Base-by-base conservation (phyloP, 2,329 filamentous ascomycete species). In the Lecanicillium sp. region DNA sequence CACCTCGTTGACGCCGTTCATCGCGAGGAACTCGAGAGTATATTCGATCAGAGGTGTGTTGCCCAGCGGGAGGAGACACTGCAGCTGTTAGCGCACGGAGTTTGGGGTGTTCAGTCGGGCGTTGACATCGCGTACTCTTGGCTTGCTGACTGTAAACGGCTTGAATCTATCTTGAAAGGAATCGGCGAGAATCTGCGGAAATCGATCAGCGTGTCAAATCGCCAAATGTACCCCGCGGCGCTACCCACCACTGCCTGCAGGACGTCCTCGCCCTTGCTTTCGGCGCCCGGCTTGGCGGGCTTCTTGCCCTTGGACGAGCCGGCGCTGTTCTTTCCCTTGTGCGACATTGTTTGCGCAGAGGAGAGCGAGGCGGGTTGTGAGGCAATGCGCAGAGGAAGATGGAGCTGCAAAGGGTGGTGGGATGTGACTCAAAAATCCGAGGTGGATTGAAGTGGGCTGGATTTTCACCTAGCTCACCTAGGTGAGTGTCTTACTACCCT, bases 21-120 rank as follows among this genome's bases (percentile, higher is more conserved):
- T 91, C 55, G 90, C 90, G 1, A 98, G 82, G 60, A 95, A 97
- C 62, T 97, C 90, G 60, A 97, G 83, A 4, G 91, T 97, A 66
- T 98, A 97, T 67, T 98, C 93, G 69, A 98, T 95, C 54, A 98
- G 75, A 29, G 93, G 91, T 2, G 85, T 90, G 66, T 97, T 97
- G 51, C 89, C 93, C 51, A 98, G 77, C 10, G 91, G 90, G 6
- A 98, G 76, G 26, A 98, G 84, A 72, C 93, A 97, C 87, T 94
- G 60, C 24, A 40, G 44, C 19, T 15, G 48, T 63, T 47, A 63
- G 59, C 36, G 36, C 14, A 44, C n/a, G n/a, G n/a, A n/a, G n/a
- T n/a, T n/a, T n/a, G n/a, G n/a, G n/a, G n/a, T n/a, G n/a, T n/a
- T n/a, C n/a, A n/a, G n/a, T n/a, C n/a, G n/a, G n/a, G n/a, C n/a